Evolutionary conservation across 2,329 filamentous ascomycete species (phyloP), one percentile per base, ranked within the genome.

Genomic region (Davidsoniella eucalypti): DNA sequence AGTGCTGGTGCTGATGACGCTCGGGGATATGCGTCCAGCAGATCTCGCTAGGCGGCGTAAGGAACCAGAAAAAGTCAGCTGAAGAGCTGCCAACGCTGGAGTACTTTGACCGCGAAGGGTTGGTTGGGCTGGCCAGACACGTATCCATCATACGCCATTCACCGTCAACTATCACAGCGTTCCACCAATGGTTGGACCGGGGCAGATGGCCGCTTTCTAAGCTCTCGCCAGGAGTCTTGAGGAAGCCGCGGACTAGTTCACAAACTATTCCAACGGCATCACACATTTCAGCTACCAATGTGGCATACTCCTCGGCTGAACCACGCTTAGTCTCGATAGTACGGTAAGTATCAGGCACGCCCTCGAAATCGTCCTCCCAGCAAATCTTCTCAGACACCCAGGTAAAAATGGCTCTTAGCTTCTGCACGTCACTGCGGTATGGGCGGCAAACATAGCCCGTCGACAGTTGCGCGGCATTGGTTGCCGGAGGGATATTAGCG

Each of bases 131-230:
- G 3, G 92, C 87, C 44, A 98, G 71, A 36, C 87, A 93, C 62
- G 87, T 92, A 63, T 98, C 92, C 69, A 98, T 86, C 56, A 96
- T 84, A 47, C 92, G 83, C 92, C 92, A 98, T 65, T 95, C 87
- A 18, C 84, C 82, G 63, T 98, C 92, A 7, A 95, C 80, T 36
- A 95, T 68, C 16, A 96, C 86, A 0, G 87, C 81, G 58, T 98
- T 98, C 92, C 92, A 98, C 80, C 84, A 96, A 65, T 98, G 92
- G 60, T 98, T 98, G 0, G 90, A 75, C 26, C 82, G 78, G n/a
- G 86, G 85, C 63, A 90, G 78, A 52, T 82, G 82, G 54, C 84
- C 84, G 41, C 87, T 70, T 58, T 96, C 88, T 1, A 83, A 70
- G 6, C 81, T 68, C 59, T 96, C 92, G 0, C 90, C 90, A 0